phyloP scores from a whole-genome alignment of 495 filamentous ascomycete species.

The Baudoinia panamericana region DNA sequence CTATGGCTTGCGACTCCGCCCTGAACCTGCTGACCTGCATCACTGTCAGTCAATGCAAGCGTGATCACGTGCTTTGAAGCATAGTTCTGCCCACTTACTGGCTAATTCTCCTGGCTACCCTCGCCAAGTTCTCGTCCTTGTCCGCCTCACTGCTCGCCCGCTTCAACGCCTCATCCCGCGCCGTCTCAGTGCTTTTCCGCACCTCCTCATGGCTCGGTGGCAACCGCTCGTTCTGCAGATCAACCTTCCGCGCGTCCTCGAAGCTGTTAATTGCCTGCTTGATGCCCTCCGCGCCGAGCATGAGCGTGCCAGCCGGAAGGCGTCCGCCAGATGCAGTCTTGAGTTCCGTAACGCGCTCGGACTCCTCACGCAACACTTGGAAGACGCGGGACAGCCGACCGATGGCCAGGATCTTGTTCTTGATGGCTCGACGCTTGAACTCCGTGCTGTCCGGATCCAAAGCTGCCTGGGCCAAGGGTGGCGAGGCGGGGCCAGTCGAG shows the following conservation, averaged over 20 bases:
- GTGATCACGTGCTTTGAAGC: background rate
- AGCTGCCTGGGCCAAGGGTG: conserved; percentile 34
- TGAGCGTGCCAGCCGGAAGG: conserved; percentile 87
- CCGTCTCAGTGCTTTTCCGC: conserved; percentile 60
- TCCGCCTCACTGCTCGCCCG: conserved; percentile 75
- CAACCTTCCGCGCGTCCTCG: conserved; percentile 95
- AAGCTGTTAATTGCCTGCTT: conserved; percentile 97
- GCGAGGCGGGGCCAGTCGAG: conserved; percentile 45
- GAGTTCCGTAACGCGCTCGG: conserved; percentile 88
- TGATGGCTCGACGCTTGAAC: conserved; percentile 87
- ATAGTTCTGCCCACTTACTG: conserved; percentile 51
- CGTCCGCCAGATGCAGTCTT: conserved; percentile 92
- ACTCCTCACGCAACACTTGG: conserved; percentile 95
- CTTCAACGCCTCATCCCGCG: conserved; percentile 68
- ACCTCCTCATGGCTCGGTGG: conserved; percentile 91
- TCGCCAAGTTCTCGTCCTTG: conserved; percentile 73
- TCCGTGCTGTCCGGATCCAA: conserved; percentile 75
- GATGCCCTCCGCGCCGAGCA: conserved; percentile 96
- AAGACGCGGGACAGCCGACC: conserved; percentile 94
- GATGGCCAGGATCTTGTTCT: conserved; percentile 98
- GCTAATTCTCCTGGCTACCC: conserved; percentile 80
- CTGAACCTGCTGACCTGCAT: conserved; percentile 13
- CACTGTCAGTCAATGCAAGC: background rate
- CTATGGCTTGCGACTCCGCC: conserved; percentile 11
- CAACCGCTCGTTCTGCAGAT: conserved; percentile 88